Evolutionary conservation across 192 early-diverging fungal genomes (phyloP).

Genomic region (Backusella circina): DNA sequence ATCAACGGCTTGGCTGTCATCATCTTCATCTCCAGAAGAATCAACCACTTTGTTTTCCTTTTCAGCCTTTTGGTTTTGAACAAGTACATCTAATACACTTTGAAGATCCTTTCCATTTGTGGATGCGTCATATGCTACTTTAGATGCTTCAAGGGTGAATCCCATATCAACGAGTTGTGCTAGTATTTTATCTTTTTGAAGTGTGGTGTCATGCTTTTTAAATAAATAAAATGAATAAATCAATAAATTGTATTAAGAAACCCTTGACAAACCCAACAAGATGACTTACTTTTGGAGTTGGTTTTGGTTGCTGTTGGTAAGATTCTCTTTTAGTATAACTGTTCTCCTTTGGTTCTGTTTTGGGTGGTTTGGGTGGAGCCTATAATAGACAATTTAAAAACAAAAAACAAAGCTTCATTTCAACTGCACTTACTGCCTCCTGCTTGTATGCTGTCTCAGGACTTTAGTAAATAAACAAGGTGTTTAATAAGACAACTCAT

Average conservation of each 20-base stretch:
- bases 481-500: not conserved
- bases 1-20: not conserved
- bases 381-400: constrained; percentile 4
- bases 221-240: not conserved
- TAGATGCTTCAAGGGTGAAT: not conserved
- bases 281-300: not conserved
- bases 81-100: not conserved
- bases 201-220: too few species aligned
- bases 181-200: not conserved
- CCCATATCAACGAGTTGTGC: constrained; percentile 1
- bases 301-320: not conserved
- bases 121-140: not conserved
- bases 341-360: not conserved
- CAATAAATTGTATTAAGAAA: not conserved
- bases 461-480: not conserved
- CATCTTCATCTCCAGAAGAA: not conserved
- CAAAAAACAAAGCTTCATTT: not conserved
- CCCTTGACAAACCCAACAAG: not conserved
- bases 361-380: not conserved
- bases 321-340: not conserved
- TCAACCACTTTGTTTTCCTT: not conserved
- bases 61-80: not conserved
- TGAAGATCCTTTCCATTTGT: not conserved
- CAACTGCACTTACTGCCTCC: not conserved
- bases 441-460: not conserved